A percentile compares a stretch with the other conserved stretches of the same genome.
Evolutionary conservation across 805 yeast genomes (phyloP).

Genomic region (Schwanniomyces polymorphus): DNA sequence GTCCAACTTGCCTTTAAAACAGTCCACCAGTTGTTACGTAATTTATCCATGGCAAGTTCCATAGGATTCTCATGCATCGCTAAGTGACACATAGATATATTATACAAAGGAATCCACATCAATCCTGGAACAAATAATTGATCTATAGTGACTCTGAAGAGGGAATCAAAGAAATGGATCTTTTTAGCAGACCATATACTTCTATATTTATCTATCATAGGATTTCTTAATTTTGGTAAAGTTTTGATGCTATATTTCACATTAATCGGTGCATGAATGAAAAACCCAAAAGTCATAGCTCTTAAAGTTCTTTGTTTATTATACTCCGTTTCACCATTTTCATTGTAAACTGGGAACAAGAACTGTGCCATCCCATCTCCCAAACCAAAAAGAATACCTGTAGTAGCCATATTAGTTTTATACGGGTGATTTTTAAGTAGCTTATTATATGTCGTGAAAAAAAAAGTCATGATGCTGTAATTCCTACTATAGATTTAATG

Average conservation of each 20-base stretch:
- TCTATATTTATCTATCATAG: conserved; percentile 25
- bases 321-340: conserved; percentile 14
- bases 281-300: conserved; percentile 37
- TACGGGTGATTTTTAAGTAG: conserved; percentile 47
- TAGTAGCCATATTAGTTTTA: conserved; percentile 52
- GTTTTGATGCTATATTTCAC: conserved; percentile 39
- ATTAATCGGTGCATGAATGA: conserved; percentile 38
- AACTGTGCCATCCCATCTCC: conserved; percentile 45
- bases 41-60: conserved; percentile 30
- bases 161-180: conserved; percentile 16
- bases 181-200: conserved; percentile 9
- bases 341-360: conserved; percentile 31
- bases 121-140: conserved; percentile 37
- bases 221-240: conserved; percentile 36
- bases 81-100: conserved; percentile 35
- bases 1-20: conserved; percentile 42
- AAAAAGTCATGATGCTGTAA: not conserved
- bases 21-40: conserved; percentile 39
- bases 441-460: conserved; percentile 20
- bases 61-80: conserved; percentile 36
- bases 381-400: conserved; percentile 47
- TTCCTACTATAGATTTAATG: not conserved
- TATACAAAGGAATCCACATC: conserved; percentile 44
- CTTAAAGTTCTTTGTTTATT: conserved; percentile 32
- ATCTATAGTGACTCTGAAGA: conserved; percentile 31